A percentile compares a stretch with the other conserved stretches of the same genome.
Evolutionary conservation across 2,329 filamentous ascomycete genomes (phyloP).

Genomic region (Macrophomina pseudophaseolina): DNA sequence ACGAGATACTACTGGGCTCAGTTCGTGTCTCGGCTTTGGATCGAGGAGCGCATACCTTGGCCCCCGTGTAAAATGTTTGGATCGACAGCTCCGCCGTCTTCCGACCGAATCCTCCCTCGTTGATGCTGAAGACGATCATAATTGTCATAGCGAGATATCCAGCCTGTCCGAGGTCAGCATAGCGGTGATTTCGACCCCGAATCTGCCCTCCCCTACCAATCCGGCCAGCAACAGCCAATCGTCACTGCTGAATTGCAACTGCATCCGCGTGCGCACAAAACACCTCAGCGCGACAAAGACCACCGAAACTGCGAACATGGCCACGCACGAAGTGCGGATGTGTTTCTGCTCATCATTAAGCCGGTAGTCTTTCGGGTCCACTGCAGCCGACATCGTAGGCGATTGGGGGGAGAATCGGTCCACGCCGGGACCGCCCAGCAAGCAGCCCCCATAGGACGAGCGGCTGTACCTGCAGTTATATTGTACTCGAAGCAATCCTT

Average conservation of each 20-base stretch:
- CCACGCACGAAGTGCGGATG: neutral
- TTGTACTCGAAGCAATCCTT: neutral
- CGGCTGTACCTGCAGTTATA: neutral
- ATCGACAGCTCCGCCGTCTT: slow-evolving; percentile 8
- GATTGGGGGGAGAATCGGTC: neutral
- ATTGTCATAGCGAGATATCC: neutral
- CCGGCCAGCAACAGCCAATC: slow-evolving; percentile 7
- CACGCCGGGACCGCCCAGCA: neutral
- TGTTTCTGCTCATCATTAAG: neutral
- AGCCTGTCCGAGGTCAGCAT: neutral
- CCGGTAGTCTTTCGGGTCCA: neutral
- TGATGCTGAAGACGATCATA: neutral
- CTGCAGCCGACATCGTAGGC: neutral
- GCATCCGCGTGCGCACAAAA: slow-evolving; percentile 1
- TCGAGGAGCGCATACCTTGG: neutral
- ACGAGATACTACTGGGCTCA: neutral
- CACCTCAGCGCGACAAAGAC: slow-evolving; percentile 15
- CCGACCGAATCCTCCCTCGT: neutral
- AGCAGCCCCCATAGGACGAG: neutral
- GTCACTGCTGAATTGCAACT: slow-evolving; percentile 13
- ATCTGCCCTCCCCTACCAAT: neutral
- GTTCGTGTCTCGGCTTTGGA: no score
- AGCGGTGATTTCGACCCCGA: neutral
- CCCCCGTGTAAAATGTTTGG: neutral
- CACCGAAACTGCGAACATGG: neutral